phyloP scores from a whole-genome alignment of 2,329 filamentous ascomycete species.

The Talaromyces sp. region DNA sequence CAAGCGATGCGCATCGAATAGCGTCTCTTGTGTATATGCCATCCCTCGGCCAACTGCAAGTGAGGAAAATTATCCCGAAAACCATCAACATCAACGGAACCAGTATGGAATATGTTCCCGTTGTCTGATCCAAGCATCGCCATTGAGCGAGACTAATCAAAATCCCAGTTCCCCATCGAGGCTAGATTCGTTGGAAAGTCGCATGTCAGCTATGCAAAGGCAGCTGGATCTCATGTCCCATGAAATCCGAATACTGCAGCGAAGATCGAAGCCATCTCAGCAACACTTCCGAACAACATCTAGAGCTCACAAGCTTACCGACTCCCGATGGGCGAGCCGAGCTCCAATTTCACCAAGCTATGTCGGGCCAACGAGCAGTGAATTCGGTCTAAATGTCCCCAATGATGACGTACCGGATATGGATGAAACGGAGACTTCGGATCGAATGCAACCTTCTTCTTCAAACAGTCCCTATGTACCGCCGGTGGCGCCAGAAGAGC shows the following conservation, averaged over 20 bases:
- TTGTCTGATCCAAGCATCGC: neutral
- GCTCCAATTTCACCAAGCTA: slow-evolving; percentile 32
- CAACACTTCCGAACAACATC: slow-evolving; percentile 12
- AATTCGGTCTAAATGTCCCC: slow-evolving; percentile 29
- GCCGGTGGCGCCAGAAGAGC: neutral
- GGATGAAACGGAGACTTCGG: slow-evolving; percentile 15
- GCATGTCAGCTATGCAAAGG: slow-evolving; percentile 27
- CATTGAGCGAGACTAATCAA: neutral
- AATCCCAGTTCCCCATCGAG: neutral
- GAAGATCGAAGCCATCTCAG: neutral
- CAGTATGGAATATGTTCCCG: neutral
- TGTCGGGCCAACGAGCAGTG: slow-evolving; percentile 35
- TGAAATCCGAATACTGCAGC: slow-evolving; percentile 27
- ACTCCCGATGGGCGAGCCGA: slow-evolving; percentile 16
- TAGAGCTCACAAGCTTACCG: neutral
- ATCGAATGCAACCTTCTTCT: slow-evolving; percentile 2
- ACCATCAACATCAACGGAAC: neutral
- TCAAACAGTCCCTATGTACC: slow-evolving; percentile 2
- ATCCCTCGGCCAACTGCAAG: neutral
- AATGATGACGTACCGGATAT: slow-evolving; percentile 7
- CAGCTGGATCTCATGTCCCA: slow-evolving; percentile 31
- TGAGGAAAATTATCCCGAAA: neutral
- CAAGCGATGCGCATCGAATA: slow-evolving; percentile 12
- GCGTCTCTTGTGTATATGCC: slow-evolving; percentile 13
- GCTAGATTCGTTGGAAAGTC: slow-evolving; percentile 23